Evolutionary conservation across 2,329 filamentous ascomycete genomes (phyloP), one percentile per base, ranked within the genome.

Genomic region (Aspergillus jensenii): DNA sequence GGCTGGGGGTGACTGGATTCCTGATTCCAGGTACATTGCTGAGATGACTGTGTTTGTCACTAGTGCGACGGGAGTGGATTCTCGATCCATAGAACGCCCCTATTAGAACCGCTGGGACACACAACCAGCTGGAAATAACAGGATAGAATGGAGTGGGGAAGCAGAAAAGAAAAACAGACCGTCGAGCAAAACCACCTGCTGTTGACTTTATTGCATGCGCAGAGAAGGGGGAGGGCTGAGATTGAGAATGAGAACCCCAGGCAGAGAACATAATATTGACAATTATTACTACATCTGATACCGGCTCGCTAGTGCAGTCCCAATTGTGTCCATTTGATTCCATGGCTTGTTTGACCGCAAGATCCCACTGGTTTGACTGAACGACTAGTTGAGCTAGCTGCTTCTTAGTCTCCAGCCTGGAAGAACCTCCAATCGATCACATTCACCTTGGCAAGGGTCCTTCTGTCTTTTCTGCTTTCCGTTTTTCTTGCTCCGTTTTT

Each of bases 11-110:
- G 27, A 31, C 27, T 31, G 27, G 27, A 31, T 31, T 31, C 27
- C 27, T 41, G 43, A 37, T 33, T 35, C 8, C 23, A 21, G 25
- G 52, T 55, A 56, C 52, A 59, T 59, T 51, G 56, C 48, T 60
- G 56, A 49, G 57, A 59, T 59, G 59, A 63, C 58, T 62, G 54
- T 66, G 64, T 66, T 66, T 65, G 64, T 66, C 64, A 66, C 61
- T 66, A 65, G 64, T 66, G 64, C 60, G 64, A 65, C 64, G 63
- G 62, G 55, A 62, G 62, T 65, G 59, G 54, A 41, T 59, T 63
- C 60, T 48, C 48, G 52, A 53, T 58, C 35, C 45, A 55, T 49
- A 59, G 44, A 51, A 41, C 52, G 40, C 50, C 56, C 55, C 55
- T 51, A 55, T 52, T 56, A 54, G 47, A 58, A 45, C 52, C 33